A percentile compares a stretch with the other conserved stretches of the same genome.
phyloP scores from a whole-genome alignment of 495 filamentous ascomycete genomes.

The Penicillium simplicissimum region DNA sequence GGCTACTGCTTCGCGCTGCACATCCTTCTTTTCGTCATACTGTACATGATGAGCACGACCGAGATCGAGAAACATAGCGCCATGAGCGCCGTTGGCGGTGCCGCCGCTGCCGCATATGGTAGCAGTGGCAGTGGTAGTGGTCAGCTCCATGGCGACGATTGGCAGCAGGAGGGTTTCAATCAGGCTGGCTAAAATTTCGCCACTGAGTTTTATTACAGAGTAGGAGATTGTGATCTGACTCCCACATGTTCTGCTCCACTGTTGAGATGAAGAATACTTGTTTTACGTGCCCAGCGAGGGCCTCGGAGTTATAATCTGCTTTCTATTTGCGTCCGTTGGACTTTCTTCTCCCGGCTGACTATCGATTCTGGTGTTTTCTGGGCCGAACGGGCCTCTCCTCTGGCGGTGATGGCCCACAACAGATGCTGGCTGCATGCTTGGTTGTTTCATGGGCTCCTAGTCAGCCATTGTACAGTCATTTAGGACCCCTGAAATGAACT shows the following conservation, averaged over 20 bases:
- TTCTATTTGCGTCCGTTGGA: conserved; percentile 3
- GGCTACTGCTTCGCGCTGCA: conserved; percentile 89
- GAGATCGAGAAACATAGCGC: conserved; percentile 58
- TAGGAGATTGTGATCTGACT: neutral
- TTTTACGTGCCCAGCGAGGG: conserved; percentile 22
- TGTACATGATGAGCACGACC: conserved; percentile 78
- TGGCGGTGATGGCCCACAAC: conserved; percentile 9
- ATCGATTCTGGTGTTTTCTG: conserved; percentile 24
- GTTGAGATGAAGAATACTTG: neutral
- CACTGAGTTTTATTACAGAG: neutral
- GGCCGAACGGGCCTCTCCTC: conserved; percentile 10
- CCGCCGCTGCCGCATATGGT: conserved; percentile 46
- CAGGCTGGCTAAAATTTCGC: conserved; percentile 26
- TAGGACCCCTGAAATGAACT: conserved; percentile 2
- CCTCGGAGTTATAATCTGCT: conserved; percentile 18
- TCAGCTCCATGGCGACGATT: conserved; percentile 55
- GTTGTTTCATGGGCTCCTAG: conserved; percentile 13
- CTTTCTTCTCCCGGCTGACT: neutral
- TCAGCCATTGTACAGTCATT: conserved; percentile 18
- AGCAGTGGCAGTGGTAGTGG: conserved; percentile 33
- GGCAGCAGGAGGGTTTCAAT: conserved; percentile 62
- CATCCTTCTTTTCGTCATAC: conserved; percentile 77
- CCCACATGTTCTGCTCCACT: neutral
- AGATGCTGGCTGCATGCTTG: conserved; percentile 6
- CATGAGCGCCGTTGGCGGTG: conserved; percentile 44